phyloP scores from a whole-genome alignment of 345 rosid species.

The Populus simonii region DNA sequence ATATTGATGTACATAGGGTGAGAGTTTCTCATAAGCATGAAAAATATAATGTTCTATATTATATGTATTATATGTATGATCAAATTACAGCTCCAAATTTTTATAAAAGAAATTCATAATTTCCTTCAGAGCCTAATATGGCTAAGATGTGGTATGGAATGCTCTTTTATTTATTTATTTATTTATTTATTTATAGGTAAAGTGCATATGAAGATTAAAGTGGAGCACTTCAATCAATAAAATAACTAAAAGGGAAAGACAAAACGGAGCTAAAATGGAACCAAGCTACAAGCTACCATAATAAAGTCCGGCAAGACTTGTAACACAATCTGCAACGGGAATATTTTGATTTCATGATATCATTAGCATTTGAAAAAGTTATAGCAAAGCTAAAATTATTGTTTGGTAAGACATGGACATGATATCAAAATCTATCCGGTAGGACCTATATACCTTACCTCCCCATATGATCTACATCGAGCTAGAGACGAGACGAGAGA shows the following conservation, averaged over 20 bases:
- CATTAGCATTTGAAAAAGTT: constrained; percentile 6
- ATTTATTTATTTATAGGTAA: neutral
- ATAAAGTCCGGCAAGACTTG: neutral
- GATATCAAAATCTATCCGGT: neutral
- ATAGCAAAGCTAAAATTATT: constrained; percentile 10
- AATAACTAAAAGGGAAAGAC: neutral
- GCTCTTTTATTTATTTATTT: neutral
- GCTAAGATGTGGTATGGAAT: neutral
- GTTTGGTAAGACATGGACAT: constrained; percentile 25
- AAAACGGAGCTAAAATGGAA: neutral
- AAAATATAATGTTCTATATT: too few relatives aligned
- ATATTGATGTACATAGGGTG: too few relatives aligned
- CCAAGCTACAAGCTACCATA: neutral
- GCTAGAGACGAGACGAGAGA: neutral
- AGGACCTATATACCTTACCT: constrained; percentile 4
- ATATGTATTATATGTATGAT: too few relatives aligned
- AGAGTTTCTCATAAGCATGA: too few relatives aligned
- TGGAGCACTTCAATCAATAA: neutral
- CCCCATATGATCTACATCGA: neutral
- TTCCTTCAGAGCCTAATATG: too few relatives aligned
- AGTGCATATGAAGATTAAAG: neutral
- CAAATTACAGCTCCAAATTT: too few relatives aligned
- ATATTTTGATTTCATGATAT: constrained; percentile 9
- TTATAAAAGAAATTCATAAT: too few relatives aligned
- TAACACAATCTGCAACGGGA: neutral